phyloP scores from a whole-genome alignment of 352 stramenopile genomes.

The Pythium coloratum region DNA sequence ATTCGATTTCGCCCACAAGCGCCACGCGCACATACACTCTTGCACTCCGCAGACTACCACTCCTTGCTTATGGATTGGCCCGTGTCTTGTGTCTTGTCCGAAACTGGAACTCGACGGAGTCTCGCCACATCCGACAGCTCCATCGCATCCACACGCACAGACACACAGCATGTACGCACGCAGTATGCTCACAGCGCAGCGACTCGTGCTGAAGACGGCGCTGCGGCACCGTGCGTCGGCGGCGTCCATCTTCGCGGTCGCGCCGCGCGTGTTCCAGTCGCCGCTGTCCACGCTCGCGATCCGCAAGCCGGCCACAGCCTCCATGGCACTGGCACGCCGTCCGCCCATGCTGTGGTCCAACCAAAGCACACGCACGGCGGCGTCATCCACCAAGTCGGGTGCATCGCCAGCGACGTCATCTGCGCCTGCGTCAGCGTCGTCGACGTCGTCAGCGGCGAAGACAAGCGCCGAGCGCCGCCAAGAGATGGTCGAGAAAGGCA shows the following conservation, averaged over 20 bases:
- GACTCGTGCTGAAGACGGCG: constrained; percentile 8
- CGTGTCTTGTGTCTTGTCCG: constrained; percentile 1
- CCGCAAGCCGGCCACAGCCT: neutral
- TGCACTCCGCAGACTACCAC: neutral
- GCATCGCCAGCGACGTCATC: constrained; percentile 20
- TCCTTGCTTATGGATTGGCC: constrained; percentile 5
- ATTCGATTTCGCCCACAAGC: neutral
- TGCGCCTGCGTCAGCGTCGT: constrained; percentile 27
- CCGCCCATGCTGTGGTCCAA: constrained; percentile 16
- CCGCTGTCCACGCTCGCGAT: constrained; percentile 16
- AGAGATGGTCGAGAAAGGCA: constrained; percentile 39
- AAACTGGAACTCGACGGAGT: neutral
- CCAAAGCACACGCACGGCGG: constrained; percentile 1
- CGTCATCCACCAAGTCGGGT: constrained; percentile 1
- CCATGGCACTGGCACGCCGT: constrained; percentile 9
- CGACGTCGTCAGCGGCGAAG: constrained; percentile 25
- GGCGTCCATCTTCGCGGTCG: neutral
- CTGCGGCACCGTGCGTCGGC: constrained; percentile 6
- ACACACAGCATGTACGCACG: neutral
- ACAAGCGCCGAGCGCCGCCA: constrained; percentile 28
- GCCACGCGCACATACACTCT: constrained; percentile 5
- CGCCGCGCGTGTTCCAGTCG: constrained; percentile 5
- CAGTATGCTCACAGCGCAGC: constrained; percentile 22
- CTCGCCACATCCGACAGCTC: neutral
- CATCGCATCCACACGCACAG: neutral